phyloP scores from a whole-genome alignment of 169 alveolate genomes.

The Cytauxzoon felis region DNA sequence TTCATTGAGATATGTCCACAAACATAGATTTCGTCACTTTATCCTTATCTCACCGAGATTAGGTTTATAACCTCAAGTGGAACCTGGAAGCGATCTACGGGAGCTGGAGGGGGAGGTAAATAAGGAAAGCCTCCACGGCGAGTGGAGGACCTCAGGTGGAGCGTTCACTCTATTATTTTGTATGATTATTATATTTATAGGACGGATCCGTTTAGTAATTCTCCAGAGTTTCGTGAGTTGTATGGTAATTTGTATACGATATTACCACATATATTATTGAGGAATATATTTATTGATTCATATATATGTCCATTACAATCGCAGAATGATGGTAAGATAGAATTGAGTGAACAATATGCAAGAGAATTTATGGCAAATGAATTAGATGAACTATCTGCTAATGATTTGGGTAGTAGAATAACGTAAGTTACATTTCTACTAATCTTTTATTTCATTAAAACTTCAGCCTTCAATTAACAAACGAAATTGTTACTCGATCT shows the following conservation, averaged over 20 bases:
- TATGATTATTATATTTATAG: slow-evolving; percentile 17
- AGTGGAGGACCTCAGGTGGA: too few species aligned
- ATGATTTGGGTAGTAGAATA: slow-evolving; percentile 71
- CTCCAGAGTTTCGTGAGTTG: slow-evolving; percentile 64
- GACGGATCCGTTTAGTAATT: slow-evolving; percentile 67
- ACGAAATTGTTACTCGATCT: slow-evolving; percentile 45
- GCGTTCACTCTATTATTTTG: too few species aligned
- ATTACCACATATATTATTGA: slow-evolving; percentile 68
- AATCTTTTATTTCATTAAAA: not conserved
- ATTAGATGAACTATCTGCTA: slow-evolving; percentile 65
- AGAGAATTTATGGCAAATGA: slow-evolving; percentile 74
- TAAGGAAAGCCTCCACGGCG: too few species aligned
- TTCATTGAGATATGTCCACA: too few species aligned
- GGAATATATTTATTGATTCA: slow-evolving; percentile 61
- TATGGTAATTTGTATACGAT: slow-evolving; percentile 66
- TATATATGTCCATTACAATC: slow-evolving; percentile 55
- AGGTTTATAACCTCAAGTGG: too few species aligned
- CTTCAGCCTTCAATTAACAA: slow-evolving; percentile 64
- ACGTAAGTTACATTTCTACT: slow-evolving; percentile 10
- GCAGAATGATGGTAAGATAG: not conserved
- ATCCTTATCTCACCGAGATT: too few species aligned
- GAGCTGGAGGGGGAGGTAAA: too few species aligned
- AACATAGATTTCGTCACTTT: too few species aligned
- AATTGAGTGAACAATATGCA: slow-evolving; percentile 65
- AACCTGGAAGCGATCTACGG: too few species aligned